phyloP scores from a whole-genome alignment of 768 basidiomycete species.

The Suillus fuscotomentosus region DNA sequence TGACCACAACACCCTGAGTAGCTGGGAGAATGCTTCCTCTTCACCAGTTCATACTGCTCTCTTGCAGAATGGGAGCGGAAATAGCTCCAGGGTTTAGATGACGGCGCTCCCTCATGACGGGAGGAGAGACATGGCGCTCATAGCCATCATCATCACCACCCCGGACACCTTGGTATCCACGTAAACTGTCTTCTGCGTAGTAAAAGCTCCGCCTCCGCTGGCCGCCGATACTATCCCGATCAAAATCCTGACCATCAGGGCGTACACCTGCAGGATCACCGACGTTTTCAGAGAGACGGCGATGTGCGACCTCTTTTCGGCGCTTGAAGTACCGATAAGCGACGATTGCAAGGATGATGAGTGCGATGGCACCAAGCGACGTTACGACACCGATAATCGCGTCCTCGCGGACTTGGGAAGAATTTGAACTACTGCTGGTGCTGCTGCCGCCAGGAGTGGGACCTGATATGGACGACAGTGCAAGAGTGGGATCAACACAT shows the following conservation, averaged over 20 bases:
- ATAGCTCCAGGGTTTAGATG: conserved; percentile 61
- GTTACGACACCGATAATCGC: conserved; percentile 91
- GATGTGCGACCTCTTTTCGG: conserved; percentile 67
- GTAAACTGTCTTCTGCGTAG: conserved; percentile 81
- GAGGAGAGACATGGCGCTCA: conserved; percentile 28
- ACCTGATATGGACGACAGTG: conserved; percentile 46
- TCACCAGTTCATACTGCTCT: conserved; percentile 88
- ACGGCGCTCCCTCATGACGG: conserved; percentile 54
- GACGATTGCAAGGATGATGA: conserved; percentile 72
- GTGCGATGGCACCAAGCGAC: conserved; percentile 74
- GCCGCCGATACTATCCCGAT: conserved; percentile 72
- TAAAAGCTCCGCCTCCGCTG: conserved; percentile 79
- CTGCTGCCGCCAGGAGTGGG: conserved; percentile 29
- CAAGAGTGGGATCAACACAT: conserved; percentile 70
- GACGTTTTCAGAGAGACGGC: conserved; percentile 60
- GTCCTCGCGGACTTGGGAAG: conserved; percentile 55
- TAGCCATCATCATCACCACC: conserved; percentile 36
- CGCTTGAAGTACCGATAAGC: conserved; percentile 66
- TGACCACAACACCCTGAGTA: neutral
- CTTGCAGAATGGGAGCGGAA: conserved; percentile 71
- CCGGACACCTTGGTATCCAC: conserved; percentile 48
- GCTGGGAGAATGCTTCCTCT: neutral
- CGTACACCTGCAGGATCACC: conserved; percentile 39
- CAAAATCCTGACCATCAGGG: conserved; percentile 71
- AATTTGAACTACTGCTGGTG: conserved; percentile 24